phyloP scores from a whole-genome alignment of 192 early-diverging fungal genomes.

The Mortierella alpina region DNA sequence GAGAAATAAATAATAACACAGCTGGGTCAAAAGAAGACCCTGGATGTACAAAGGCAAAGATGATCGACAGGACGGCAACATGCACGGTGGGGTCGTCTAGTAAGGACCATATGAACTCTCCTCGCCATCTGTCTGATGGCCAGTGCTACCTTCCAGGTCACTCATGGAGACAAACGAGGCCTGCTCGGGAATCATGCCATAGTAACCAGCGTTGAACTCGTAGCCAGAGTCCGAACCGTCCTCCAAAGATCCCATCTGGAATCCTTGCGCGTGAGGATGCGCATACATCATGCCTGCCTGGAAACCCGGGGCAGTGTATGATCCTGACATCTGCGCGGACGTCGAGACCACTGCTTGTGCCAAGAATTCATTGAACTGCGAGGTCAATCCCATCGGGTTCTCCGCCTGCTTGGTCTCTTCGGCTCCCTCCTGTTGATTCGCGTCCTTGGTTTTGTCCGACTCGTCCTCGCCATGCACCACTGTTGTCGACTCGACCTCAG shows the following conservation, averaged over 20 bases:
- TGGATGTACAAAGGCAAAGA: background rate
- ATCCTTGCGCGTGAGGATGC: conserved; percentile 16
- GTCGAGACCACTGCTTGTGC: conserved; percentile 49
- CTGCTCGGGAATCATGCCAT: conserved; percentile 54
- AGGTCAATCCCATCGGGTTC: conserved; percentile 49
- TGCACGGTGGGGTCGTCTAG: background rate
- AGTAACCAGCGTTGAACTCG: conserved; percentile 45
- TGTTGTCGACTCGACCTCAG: conserved; percentile 29
- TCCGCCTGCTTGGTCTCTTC: conserved; percentile 12
- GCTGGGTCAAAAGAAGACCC: background rate
- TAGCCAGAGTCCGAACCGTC: conserved; percentile 33
- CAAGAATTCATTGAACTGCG: conserved; percentile 52
- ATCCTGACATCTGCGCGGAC: conserved; percentile 19
- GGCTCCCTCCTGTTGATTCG: conserved; percentile 8
- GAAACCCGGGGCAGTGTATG: conserved; percentile 26
- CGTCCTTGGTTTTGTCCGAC: conserved; percentile 14
- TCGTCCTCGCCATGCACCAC: conserved; percentile 42
- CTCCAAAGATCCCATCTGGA: conserved; percentile 33
- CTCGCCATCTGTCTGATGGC: conserved; percentile 51
- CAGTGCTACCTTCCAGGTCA: conserved; percentile 51
- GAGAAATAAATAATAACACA: conserved; percentile 20
- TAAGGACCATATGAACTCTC: conserved; percentile 47
- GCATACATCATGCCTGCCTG: conserved; percentile 34
- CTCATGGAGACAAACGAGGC: conserved; percentile 57
- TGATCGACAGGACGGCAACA: background rate